These are phyloP conservation scores for Botryotinia narcissicola DNA, from an alignment of 2,329 filamentous ascomycete species.

Conservation along the genomic window DNA sequence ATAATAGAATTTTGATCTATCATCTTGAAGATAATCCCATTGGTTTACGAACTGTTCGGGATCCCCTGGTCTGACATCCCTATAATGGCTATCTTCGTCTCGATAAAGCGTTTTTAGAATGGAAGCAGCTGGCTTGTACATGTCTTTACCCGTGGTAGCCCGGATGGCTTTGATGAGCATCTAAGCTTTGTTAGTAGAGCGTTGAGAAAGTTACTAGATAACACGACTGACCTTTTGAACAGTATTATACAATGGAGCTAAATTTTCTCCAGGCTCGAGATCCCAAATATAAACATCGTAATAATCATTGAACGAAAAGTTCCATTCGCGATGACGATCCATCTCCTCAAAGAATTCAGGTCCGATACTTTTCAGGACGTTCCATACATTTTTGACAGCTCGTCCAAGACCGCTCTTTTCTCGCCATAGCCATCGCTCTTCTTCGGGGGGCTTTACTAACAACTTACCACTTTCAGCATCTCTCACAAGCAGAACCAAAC, in stretches of 20 bases:
- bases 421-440: conserved; percentile 42
- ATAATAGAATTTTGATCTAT: background rate
- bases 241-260: conserved; percentile 36
- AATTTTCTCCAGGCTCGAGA: conserved; percentile 38
- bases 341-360: conserved; percentile 43
- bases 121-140: conserved; percentile 38
- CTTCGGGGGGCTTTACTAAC: conserved; percentile 40
- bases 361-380: conserved; percentile 39
- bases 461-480: conserved; percentile 43
- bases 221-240: conserved; percentile 36
- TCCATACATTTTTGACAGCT: conserved; percentile 42
- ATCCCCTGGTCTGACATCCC: conserved; percentile 8
- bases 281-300: conserved; percentile 47
- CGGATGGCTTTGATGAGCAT: conserved; percentile 42
- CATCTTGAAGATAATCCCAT: conserved; percentile 14
- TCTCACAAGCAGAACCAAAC: conserved; percentile 43
- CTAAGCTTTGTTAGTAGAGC: conserved; percentile 26
- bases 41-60: background rate
- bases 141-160: conserved; percentile 35
- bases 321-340: conserved; percentile 40
- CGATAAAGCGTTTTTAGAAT: conserved; percentile 41
- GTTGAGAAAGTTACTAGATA: background rate
- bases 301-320: conserved; percentile 44
- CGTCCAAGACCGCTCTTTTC: conserved; percentile 42
- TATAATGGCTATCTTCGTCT: conserved; percentile 33